phyloP scores from a whole-genome alignment of 176 grass and related monocot species.

The Musa itinerans region DNA sequence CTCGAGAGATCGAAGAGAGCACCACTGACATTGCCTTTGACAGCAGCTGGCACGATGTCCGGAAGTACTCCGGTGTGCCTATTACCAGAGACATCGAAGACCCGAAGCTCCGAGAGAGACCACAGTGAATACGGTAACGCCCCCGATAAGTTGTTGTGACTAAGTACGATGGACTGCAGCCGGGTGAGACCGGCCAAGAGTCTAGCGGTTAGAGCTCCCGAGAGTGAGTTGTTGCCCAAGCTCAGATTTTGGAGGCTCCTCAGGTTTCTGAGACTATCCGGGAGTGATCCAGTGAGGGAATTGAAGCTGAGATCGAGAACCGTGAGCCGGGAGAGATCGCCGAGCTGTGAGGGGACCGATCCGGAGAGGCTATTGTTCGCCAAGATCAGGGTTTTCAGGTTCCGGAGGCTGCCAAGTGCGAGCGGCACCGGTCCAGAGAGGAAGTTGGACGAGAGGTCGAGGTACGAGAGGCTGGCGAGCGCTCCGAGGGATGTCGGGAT shows the following conservation, averaged over 20 bases:
- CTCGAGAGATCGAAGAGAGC: conserved; percentile 48
- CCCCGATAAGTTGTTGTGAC: conserved; percentile 34
- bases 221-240: conserved; percentile 9
- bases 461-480: conserved; percentile 25
- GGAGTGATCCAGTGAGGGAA: conserved; percentile 4
- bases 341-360: conserved; percentile 9
- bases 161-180: conserved; percentile 5
- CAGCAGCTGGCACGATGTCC: background rate
- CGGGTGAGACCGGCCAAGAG: background rate
- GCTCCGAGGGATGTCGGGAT: conserved; percentile 41
- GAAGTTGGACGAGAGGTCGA: conserved; percentile 48
- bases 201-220: background rate
- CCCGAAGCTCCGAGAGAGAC: conserved; percentile 12
- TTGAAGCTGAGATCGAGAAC: conserved; percentile 22
- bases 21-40: conserved; percentile 9
- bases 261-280: conserved; percentile 11
- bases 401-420: background rate
- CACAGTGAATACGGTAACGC: conserved; percentile 24
- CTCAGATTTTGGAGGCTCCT: conserved; percentile 14
- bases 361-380: conserved; percentile 9
- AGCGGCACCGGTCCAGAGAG: background rate
- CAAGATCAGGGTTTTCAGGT: conserved; percentile 1
- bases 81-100: conserved; percentile 56
- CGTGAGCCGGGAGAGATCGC: conserved; percentile 10
- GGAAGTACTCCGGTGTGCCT: conserved; percentile 61